Evolutionary conservation across 768 basidiomycete species (phyloP), one percentile per base, ranked within the genome.

Genomic region (Hericium rajendrae): DNA sequence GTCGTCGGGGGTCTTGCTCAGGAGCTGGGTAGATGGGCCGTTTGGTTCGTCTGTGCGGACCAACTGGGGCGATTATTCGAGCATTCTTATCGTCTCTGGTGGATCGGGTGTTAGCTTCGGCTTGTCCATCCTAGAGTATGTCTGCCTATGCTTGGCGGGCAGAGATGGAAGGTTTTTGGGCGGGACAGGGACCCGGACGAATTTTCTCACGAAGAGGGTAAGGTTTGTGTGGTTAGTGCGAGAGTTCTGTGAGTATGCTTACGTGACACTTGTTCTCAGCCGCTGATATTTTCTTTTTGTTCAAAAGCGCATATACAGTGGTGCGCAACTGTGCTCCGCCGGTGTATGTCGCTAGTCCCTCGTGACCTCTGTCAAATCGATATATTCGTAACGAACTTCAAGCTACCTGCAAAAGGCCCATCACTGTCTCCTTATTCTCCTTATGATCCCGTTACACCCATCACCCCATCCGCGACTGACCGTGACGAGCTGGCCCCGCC

Each of bases 71-170:
- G 68, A 73, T 38, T 74, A 85, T 67, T 79, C 85, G 37, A 79
- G 78, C 1, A 77, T 81, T 3, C 56, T 86, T 39, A 77, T 91
- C 64, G 75, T 90, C 51, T 76, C 79, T 0, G 89, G 88, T 13
- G 88, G 88, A 18, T 84, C 84, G 0, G 88, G 88, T 3, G 83
- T 88, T n/a, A 81, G 80, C 58, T 91, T 86, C 65, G 86, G 82
- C 4, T 64, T 84, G 26, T 76, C 84, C 3, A 72, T 90, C 4
- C 71, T 91, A 58, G 81, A 87, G 66, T 83, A 83, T 62, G 60
- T 86, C 24, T 84, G 78, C 61, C 68, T 79, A 56, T 79, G 78
- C 58, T 70, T 89, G 64, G 74, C 80, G 1, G 80, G 78, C 39
- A 72, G 83, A 59, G 75, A 84, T 51, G 79, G 80, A 5, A 67